Base-by-base conservation (phyloP, 176 grass and related monocot genomes). In the Aechmea fasciata region DNA sequence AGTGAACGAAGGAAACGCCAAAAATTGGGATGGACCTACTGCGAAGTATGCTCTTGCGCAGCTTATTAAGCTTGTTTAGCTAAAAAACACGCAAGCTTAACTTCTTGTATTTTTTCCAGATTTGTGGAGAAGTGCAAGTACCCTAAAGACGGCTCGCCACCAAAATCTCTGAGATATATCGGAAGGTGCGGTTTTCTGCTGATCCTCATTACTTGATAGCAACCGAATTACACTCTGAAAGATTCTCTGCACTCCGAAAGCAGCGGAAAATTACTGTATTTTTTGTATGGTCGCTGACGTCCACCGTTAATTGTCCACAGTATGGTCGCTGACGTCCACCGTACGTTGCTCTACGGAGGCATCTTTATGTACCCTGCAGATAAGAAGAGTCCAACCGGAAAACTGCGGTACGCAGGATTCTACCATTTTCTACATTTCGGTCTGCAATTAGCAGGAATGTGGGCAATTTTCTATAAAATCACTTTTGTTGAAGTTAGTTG, bases 291-390 rank as follows among this genome's bases (percentile, higher is more conserved):
- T 99, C 85, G 94, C 94, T 24, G 94, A 99, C 80, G 73, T 99
- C 28, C 94, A 99, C 77, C 94, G 8, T 41, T 11, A 68, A 64
- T 83, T 73, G 13, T 68, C 72, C 74, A 47, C 89, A 99, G 94
- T 80, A 99, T 99, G 94, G 94, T 99, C 85, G 94, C 94, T 24
- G 94, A 99, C 80, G 73, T 99, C 28, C 94, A 99, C 77, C 94
- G 94, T 57, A 99, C 94, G 11, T 75, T 99, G 54, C 80, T 99
- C 13, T 99, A 99, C 52, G 94, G 94, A 71, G 94, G 94, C 29
- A 75, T 93, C 75, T 99, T 99, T 84, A 62, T 99, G 79, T 99
- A 99, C 82, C 94, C 94, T 68, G 89, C 87, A 9, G 94, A 99
- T 78, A 79, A 86, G 89, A 99, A 99, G 79, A 99, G 66, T 67